phyloP scores from a whole-genome alignment of 1,284 basidiomycete genomes.

The Pyrrhoderma noxium region DNA sequence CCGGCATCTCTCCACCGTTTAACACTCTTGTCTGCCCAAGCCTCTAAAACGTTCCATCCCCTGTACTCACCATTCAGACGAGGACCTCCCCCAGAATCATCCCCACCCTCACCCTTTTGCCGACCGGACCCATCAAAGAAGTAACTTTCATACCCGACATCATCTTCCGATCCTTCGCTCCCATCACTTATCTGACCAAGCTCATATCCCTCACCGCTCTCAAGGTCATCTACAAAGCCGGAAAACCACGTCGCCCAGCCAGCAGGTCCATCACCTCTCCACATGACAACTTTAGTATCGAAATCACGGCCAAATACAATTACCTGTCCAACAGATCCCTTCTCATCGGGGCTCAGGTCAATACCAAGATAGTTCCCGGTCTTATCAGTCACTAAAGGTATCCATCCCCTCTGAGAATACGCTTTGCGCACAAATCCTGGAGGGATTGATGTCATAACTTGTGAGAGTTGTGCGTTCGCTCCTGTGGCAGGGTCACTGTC shows the following conservation, averaged over 20 bases:
- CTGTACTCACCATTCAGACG: conserved; percentile 75
- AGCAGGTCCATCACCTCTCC: conserved; percentile 80
- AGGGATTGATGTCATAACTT: conserved; percentile 85
- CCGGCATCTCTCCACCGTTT: conserved; percentile 79
- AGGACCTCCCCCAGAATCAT: conserved; percentile 64
- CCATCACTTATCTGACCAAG: conserved; percentile 47
- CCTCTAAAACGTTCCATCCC: conserved; percentile 87
- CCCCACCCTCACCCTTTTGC: conserved; percentile 67
- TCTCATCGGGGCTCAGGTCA: conserved; percentile 81
- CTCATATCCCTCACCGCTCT: conserved; percentile 83
- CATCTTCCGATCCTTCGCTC: conserved; percentile 69
- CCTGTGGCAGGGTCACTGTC: conserved; percentile 80
- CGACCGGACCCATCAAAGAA: conserved; percentile 74
- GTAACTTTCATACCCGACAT: conserved; percentile 80
- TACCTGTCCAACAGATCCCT: conserved; percentile 82
- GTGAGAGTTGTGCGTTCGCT: conserved; percentile 60
- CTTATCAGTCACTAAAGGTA: conserved; percentile 90
- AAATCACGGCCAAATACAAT: conserved; percentile 98
- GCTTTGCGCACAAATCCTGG: conserved; percentile 84
- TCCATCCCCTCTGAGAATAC: conserved; percentile 94
- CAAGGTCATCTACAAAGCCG: conserved; percentile 89
- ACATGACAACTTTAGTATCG: conserved; percentile 95
- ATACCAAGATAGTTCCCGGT: conserved; percentile 96
- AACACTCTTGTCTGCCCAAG: conserved; percentile 82
- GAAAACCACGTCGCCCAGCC: conserved; percentile 97